Conservation (phyloP, 306 rosid species). For the Dicorynia guianensis region DNA sequence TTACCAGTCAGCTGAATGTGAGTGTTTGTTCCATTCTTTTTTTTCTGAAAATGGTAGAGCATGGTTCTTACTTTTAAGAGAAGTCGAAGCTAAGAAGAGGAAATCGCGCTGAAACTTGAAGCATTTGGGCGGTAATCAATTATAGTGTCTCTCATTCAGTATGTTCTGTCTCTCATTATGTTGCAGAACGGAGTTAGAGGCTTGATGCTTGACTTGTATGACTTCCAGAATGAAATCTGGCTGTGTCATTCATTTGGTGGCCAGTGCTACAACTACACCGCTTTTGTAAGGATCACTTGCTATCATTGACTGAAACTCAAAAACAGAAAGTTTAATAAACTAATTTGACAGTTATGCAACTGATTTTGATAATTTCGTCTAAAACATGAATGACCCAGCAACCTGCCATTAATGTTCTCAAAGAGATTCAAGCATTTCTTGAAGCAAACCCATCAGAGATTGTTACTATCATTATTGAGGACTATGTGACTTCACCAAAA, state of each 20-base stretch:
- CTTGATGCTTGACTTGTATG: conserved; percentile 92
- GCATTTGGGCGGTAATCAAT: conserved; percentile 7
- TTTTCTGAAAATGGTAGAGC: neutral
- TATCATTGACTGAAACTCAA: too few relatives aligned
- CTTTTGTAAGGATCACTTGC: conserved; percentile 73
- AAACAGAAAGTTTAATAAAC: too few relatives aligned
- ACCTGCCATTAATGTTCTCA: conserved; percentile 86
- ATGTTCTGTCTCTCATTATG: conserved; percentile 35
- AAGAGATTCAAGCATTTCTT: conserved; percentile 78
- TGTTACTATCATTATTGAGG: conserved; percentile 85
- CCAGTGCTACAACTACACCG: conserved; percentile 81
- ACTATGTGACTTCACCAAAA: conserved; percentile 85
- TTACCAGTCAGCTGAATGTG: conserved; percentile 85
- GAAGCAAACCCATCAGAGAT: conserved; percentile 83
- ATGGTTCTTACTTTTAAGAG: conserved; percentile 32
- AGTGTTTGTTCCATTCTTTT: conserved; percentile 33
- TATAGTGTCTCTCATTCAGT: conserved; percentile 35
- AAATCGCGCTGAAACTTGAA: conserved; percentile 20
- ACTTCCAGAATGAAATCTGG: conserved; percentile 84
- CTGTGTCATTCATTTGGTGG: conserved; percentile 86
- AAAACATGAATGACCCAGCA: conserved; percentile 56
- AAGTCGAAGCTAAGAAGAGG: conserved; percentile 28
- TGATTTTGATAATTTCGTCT: neutral
- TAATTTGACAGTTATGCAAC: too few relatives aligned
- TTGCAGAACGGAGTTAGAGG: conserved; percentile 90